Evolutionary conservation across 176 grass and related monocot species (phyloP).

Genomic region (Phoenix roebelenii): DNA sequence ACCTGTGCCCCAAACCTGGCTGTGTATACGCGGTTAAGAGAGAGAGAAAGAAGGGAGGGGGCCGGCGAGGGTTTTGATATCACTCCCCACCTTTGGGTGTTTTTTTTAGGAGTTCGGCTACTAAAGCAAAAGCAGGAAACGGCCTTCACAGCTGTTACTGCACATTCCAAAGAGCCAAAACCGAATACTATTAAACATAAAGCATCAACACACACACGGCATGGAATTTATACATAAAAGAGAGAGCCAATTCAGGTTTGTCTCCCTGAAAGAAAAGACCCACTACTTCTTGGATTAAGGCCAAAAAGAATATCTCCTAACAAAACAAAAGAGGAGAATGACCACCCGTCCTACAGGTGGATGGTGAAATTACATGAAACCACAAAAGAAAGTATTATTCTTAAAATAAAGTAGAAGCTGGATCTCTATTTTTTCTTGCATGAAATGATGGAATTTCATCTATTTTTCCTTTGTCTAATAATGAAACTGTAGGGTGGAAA

Average conservation of each 20-base stretch:
- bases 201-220: not conserved
- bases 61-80: too few relatives aligned
- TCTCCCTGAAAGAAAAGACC: constrained; percentile 10
- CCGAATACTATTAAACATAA: constrained; percentile 5
- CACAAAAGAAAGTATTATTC: not conserved
- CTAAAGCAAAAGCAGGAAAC: constrained; percentile 35
- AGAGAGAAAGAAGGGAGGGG: not conserved
- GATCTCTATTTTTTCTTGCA: constrained; percentile 24
- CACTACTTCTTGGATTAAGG: constrained; percentile 14
- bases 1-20: not conserved
- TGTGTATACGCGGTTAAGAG: not conserved
- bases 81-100: constrained; percentile 16
- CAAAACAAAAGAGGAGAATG: constrained; percentile 3
- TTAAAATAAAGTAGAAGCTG: not conserved
- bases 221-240: not conserved
- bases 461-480: constrained; percentile 42
- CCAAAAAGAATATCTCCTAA: not conserved
- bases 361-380: too few relatives aligned
- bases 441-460: constrained; percentile 35
- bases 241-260: constrained; percentile 17
- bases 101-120: constrained; percentile 13
- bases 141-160: constrained; percentile 41
- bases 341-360: too few relatives aligned
- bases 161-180: constrained; percentile 39
- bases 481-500: constrained; percentile 30